Percentiles rank a stretch among this genome's conserved stretches.
These are phyloP conservation scores for Eragrostis tef DNA, from an alignment of 202 grass and related monocot species.

Conservation along the genomic window DNA sequence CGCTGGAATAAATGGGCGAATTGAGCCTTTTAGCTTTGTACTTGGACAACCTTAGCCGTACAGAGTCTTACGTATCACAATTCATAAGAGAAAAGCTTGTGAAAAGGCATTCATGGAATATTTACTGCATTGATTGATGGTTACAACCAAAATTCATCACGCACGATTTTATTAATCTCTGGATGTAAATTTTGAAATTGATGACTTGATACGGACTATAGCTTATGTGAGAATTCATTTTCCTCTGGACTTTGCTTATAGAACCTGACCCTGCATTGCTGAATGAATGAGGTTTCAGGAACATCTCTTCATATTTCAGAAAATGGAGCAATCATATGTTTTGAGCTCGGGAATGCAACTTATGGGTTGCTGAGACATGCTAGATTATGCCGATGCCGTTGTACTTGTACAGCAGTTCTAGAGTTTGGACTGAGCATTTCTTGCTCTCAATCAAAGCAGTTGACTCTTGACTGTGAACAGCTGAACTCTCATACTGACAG, in stretches of 20 bases:
- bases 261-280: constrained; percentile 24
- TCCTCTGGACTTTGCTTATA: constrained; percentile 34
- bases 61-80: neutral
- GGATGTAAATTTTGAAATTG: neutral
- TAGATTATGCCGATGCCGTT: constrained; percentile 29
- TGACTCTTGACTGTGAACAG: constrained; percentile 36
- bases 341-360: constrained; percentile 23
- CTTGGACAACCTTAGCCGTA: constrained; percentile 36
- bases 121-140: constrained; percentile 10
- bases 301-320: constrained; percentile 29
- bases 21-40: constrained; percentile 42
- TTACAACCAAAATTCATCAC: constrained; percentile 27
- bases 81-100: neutral
- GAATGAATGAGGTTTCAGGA: constrained; percentile 39
- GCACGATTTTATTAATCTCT: neutral
- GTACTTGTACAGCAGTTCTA: constrained; percentile 29
- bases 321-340: constrained; percentile 15
- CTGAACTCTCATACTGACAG: constrained; percentile 9
- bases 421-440: neutral
- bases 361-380: constrained; percentile 21
- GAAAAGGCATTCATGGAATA: neutral
- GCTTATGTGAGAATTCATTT: constrained; percentile 35
- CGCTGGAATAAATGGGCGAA: constrained; percentile 31
- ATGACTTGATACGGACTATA: constrained; percentile 28
- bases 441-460: constrained; percentile 27